phyloP scores from a whole-genome alignment of 2,329 filamentous ascomycete species.

The Ampelomyces quisqualis region DNA sequence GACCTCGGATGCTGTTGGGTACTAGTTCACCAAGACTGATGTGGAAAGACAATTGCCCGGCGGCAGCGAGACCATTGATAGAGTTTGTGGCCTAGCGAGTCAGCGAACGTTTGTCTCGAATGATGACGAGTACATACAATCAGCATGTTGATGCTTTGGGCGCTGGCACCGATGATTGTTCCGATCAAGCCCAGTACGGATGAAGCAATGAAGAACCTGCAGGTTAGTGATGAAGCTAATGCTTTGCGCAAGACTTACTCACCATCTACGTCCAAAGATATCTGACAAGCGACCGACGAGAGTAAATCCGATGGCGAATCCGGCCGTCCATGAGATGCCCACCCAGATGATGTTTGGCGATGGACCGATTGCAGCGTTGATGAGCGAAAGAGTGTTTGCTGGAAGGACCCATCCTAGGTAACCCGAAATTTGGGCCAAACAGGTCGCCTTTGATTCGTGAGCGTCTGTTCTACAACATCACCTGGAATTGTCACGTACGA shows the following conservation, averaged over 20 bases:
- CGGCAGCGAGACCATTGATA: constrained; percentile 43
- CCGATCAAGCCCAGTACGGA: constrained; percentile 39
- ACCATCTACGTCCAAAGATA: constrained; percentile 42
- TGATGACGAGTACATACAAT: constrained; percentile 18
- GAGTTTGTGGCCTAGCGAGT: constrained; percentile 26
- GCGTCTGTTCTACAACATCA: background rate
- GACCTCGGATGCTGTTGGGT: constrained; percentile 34
- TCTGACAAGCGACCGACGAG: constrained; percentile 43
- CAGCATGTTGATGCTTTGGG: constrained; percentile 36
- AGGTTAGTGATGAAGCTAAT: background rate
- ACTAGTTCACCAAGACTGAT: constrained; percentile 44
- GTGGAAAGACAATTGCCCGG: constrained; percentile 44
- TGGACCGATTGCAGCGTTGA: constrained; percentile 44
- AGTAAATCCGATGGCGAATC: constrained; percentile 41
- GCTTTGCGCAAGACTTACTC: background rate
- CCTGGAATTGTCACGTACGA: too few relatives aligned
- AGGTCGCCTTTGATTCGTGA: constrained; percentile 24
- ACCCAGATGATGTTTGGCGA: constrained; percentile 44
- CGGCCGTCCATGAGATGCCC: constrained; percentile 37
- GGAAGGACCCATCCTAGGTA: constrained; percentile 38
- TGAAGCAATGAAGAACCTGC: constrained; percentile 38
- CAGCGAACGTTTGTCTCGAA: background rate
- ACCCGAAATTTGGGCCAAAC: constrained; percentile 34
- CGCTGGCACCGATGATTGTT: constrained; percentile 42
- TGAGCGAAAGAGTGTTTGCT: constrained; percentile 32